Base-by-base conservation (phyloP, 2,329 filamentous ascomycete species). In the Clarireedia hainanense region DNA sequence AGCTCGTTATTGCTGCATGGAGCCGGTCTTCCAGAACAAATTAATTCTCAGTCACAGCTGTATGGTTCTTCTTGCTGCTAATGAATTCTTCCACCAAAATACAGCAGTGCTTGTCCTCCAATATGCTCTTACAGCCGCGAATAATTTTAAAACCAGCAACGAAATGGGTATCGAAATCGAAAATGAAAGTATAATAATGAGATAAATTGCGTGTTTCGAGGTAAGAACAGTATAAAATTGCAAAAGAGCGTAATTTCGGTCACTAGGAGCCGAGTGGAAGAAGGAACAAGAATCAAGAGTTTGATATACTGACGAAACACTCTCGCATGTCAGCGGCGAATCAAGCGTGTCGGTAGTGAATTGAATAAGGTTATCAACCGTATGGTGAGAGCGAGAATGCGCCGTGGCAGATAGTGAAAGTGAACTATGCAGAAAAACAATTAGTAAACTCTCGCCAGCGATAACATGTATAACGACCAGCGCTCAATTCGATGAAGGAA, bases 231-330 rank as follows among this genome's bases (percentile, higher is more conserved):
- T 42, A 26, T 20, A 27, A 40, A 58, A 45, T 50, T 61, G 52
- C 55, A 55, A 67, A 67, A 63, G 65, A 67, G 59, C 55, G 64
- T 66, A 57, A 54, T 60, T 54, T 58, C 58, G 63, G 59, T 66
- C 65, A 56, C 65, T 66, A 61, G 64, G 65, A 68, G 52, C 61
- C 61, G 60, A 58, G 48, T 48, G 55, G 51, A 59, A 57, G 40
- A 39, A 59, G 56, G 62, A 57, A 62, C 14, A 43, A 40, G 56
- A 63, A 59, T 61, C 50, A 60, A 56, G 50, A 52, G 55, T 60
- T 57, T 65, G 61, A 63, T 52, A 51, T 50, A 34, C 46, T 34
- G 47, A 51, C 17, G 57, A 57, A 54, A 51, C 52, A 27, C 53
- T 52, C 40, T 65, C 56, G 63, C 63, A 66, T 62, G 46, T 57